Base-by-base conservation (phyloP, 805 yeast genomes). In the Saccharomyces cerevisiae region DNA sequence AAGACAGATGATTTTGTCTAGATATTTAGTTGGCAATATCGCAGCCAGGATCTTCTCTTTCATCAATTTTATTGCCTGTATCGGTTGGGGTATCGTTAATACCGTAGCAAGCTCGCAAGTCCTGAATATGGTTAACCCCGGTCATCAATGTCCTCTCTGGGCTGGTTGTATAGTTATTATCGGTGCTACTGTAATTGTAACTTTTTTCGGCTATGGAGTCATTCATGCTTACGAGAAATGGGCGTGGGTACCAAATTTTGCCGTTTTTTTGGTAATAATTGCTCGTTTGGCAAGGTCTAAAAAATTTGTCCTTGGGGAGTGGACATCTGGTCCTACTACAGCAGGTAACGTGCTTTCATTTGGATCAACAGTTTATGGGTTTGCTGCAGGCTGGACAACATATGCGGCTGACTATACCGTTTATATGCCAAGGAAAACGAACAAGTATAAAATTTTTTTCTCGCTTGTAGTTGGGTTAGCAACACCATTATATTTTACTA, bases 51-150 rank as follows among this genome's bases (percentile, higher is more conserved):
- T 89, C 54, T 85, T 89, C 65, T 84, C 95, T 9, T 70, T 85
- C 48, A 76, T 91, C 68, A 89, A 90, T 67, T 79, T 83, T 64
- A 70, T 91, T 58, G 91, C 96, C 28, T 88, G 96, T 79, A 81
- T 90, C 53, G 97, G 97, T 63, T 91, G 97, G 97, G 87, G 94
- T 71, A 89, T 96, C 9, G 92, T 89, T 49, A 91, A 91, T 72
- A 88, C 87, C 57, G 87, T 90, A 81, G 86, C 90, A 30, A 83
- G 94, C 36, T 96, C 96, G 26, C 94, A 89, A 70, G 74, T 90
- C 59, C 75, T 90, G 56, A 83, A 85, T 72, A 81, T 86, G 66
- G 85, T 91, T 57, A 89, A 89, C 75, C 74, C 74, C 43, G 71
- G 74, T 51, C 72, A 72, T 56, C 62, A 76, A 57, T 74, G 85